Base-by-base conservation (phyloP, 2,329 filamentous ascomycete genomes). In the Mariannaea sp. region DNA sequence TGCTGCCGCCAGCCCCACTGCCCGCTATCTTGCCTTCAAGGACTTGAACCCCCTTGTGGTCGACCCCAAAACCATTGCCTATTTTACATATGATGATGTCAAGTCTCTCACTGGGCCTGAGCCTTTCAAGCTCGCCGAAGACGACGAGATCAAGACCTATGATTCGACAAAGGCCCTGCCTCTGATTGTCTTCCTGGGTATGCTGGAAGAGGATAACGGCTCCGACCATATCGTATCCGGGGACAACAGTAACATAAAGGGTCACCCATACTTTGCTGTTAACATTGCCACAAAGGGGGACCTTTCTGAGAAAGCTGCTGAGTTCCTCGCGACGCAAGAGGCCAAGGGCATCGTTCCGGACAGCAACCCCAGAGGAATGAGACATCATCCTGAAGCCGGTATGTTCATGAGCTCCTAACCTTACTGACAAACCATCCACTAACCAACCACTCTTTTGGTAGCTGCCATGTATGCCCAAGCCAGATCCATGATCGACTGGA, bases 381-480 rank as follows among this genome's bases (percentile, higher is more conserved):
- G 78, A 7, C 77, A 90, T 26, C 75, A 78, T 4, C 77, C 86
- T 2, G 75, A 82, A 59, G 80, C 86, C 66, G 86, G 86, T 88
- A 74, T 43, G 75, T 59, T 35, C 6, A 8, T 49, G 4, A 12
- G n/a, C n/a, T n/a, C 17, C 38, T n/a, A 22, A 27, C 16, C 36
- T 20, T 19, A 12, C 22, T 17, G 14, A 64, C 67, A 20, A n/a
- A 27, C 32, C 35, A 8, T 30, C 24, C 20, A 17, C 51, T 64
- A 38, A 65, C 43, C 38, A 36, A 19, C 53, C 14, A 44, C 22
- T 32, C 26, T 7, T 29, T 29, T 29, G 13, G 20, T 57, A 94
- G 94, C 92, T 54, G 91, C 92, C 43, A 89, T 96, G 39, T 96
- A 92, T 64, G 93, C 91, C 12, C 90, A 96, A 73, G 90, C 92